Conservation (phyloP, 202 grass and related monocot genomes). For the Setaria italica region DNA sequence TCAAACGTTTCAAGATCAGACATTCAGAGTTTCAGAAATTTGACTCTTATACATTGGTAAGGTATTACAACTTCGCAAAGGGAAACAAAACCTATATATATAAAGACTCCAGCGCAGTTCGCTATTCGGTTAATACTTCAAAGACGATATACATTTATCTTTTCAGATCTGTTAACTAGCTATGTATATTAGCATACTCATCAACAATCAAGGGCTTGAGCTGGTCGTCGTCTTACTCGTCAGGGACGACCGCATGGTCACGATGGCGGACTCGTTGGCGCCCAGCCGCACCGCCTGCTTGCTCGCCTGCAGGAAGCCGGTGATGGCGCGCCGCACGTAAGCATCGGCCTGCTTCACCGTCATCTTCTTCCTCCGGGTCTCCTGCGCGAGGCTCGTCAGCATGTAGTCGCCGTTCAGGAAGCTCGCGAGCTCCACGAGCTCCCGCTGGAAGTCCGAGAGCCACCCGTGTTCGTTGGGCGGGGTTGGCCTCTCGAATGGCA, state of each 20-base stretch:
- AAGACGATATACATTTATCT: background rate
- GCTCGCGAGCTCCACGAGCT: constrained; percentile 72
- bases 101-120: background rate
- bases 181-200: too few species aligned
- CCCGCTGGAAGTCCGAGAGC: constrained; percentile 91
- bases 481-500: constrained; percentile 51
- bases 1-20: background rate
- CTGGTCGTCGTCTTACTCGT: constrained; percentile 47
- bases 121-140: constrained; percentile 20
- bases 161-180: background rate
- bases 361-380: constrained; percentile 59
- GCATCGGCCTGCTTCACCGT: constrained; percentile 76
- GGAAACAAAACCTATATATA: background rate
- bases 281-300: constrained; percentile 75
- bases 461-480: constrained; percentile 61
- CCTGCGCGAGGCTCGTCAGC: constrained; percentile 63
- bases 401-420: constrained; percentile 91
- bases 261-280: constrained; percentile 76
- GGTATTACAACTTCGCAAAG: background rate
- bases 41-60: background rate
- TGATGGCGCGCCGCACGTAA: constrained; percentile 73
- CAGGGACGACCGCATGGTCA: constrained; percentile 83
- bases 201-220: constrained; percentile 1
- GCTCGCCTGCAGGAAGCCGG: constrained; percentile 67
- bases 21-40: background rate